Evolutionary conservation across 306 rosid genomes (phyloP).

Genomic region (Gastrolobium villosum): DNA sequence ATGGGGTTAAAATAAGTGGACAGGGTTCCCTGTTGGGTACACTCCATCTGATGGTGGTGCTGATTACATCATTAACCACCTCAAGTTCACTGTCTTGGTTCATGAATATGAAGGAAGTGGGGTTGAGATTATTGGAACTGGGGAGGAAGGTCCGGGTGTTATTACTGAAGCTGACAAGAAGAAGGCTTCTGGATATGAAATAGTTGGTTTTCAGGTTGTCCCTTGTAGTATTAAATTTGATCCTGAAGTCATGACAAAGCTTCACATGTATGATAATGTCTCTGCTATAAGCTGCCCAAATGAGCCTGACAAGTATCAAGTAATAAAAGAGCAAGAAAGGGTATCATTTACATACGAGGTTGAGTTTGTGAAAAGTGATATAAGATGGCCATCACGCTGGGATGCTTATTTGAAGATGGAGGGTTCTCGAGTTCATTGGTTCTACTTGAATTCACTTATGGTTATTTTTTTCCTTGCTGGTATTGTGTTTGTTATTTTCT

Average conservation of each 20-base stretch:
- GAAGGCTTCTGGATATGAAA: slow-evolving; percentile 86
- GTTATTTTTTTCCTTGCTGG: slow-evolving; percentile 95
- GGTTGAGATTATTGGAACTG: slow-evolving; percentile 83
- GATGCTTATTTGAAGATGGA: slow-evolving; percentile 96
- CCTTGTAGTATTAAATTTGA: slow-evolving; percentile 79
- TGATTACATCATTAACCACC: slow-evolving; percentile 88
- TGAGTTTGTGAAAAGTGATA: slow-evolving; percentile 82
- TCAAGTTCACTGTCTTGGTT: slow-evolving; percentile 80
- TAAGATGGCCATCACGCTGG: slow-evolving; percentile 94
- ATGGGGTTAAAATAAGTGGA: slow-evolving; percentile 87
- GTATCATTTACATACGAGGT: slow-evolving; percentile 88
- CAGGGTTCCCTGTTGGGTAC: slow-evolving; percentile 91
- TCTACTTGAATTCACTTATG: slow-evolving; percentile 68
- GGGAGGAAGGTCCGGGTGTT: slow-evolving; percentile 87
- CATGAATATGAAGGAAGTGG: slow-evolving; percentile 91
- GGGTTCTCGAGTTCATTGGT: slow-evolving; percentile 97
- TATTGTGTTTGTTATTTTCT: slow-evolving; percentile 86
- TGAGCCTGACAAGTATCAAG: slow-evolving; percentile 72
- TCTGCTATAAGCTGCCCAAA: slow-evolving; percentile 63
- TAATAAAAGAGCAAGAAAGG: slow-evolving; percentile 75
- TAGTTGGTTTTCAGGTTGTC: slow-evolving; percentile 85
- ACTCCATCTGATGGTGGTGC: slow-evolving; percentile 67
- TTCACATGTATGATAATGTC: slow-evolving; percentile 50
- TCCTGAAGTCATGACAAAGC: slow-evolving; percentile 66
- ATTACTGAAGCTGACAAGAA: slow-evolving; percentile 77